These are phyloP conservation scores for Metschnikowia lochheadii DNA, from an alignment of 805 yeast species.

Conservation along the genomic window DNA sequence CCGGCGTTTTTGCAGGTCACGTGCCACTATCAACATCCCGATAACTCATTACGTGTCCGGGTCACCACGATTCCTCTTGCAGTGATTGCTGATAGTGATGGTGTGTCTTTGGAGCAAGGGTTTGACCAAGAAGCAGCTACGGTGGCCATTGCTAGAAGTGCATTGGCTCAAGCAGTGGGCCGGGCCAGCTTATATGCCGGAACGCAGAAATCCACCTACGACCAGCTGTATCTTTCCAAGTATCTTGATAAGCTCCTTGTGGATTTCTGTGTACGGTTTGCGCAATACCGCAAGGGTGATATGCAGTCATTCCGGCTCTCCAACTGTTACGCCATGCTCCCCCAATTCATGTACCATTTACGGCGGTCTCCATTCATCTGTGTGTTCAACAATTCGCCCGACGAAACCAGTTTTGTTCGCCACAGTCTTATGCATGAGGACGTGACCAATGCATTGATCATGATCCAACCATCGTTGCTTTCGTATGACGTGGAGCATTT, in stretches of 20 bases:
- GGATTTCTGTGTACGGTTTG: constrained; percentile 45
- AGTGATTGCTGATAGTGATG: constrained; percentile 38
- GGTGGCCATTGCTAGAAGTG: constrained; percentile 54
- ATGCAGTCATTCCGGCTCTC: constrained; percentile 49
- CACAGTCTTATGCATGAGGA: constrained; percentile 63
- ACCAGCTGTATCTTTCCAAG: constrained; percentile 35
- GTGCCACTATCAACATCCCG: constrained; percentile 59
- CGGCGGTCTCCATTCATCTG: constrained; percentile 63
- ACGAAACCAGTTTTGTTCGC: constrained; percentile 63
- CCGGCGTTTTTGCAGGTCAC: constrained; percentile 49
- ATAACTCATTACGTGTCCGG: constrained; percentile 52
- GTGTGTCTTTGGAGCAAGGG: constrained; percentile 39
- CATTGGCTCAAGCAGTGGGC: constrained; percentile 26
- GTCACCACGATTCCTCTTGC: constrained; percentile 56
- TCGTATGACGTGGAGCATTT: constrained; percentile 48
- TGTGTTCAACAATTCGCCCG: constrained; percentile 68
- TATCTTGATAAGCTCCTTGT: constrained; percentile 48
- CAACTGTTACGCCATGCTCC: constrained; percentile 49
- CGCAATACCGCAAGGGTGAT: constrained; percentile 44
- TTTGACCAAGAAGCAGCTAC: constrained; percentile 72
- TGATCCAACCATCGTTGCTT: constrained; percentile 68
- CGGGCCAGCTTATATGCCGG: background rate
- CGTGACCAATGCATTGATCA: constrained; percentile 52
- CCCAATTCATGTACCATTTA: constrained; percentile 65
- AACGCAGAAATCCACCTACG: constrained; percentile 18